Evolutionary conservation across 2,329 filamentous ascomycete species (phyloP).

Genomic region (Fusarium clavum): DNA sequence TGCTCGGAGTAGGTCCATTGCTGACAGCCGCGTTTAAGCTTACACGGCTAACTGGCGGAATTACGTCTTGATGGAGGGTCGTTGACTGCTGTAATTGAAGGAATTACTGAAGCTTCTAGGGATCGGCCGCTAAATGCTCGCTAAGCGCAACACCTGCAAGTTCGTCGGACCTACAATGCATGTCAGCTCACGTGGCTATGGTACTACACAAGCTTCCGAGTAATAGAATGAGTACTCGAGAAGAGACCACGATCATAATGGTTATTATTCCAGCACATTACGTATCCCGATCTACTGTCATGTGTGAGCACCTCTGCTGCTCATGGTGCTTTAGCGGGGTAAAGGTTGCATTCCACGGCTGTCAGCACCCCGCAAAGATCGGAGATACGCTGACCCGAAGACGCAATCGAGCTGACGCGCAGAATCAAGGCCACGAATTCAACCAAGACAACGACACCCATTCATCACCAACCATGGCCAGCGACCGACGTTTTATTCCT

Average conservation of each 20-base stretch:
- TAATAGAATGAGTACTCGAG: no score
- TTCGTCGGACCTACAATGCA: not conserved
- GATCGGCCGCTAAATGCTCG: not conserved
- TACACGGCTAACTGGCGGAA: slow-evolving; percentile 9
- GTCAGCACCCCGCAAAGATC: not conserved
- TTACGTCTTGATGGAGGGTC: not conserved
- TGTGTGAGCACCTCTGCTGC: no score
- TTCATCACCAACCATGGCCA: not conserved
- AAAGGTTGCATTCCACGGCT: not conserved
- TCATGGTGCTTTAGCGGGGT: not conserved
- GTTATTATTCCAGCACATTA: not conserved
- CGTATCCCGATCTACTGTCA: not conserved
- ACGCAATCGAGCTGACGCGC: not conserved
- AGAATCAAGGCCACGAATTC: not conserved
- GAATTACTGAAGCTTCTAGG: not conserved
- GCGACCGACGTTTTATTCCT: not conserved
- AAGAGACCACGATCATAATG: no score
- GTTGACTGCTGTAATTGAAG: slow-evolving; percentile 4
- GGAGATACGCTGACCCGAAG: slow-evolving; percentile 7
- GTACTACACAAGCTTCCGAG: fast-evolving
- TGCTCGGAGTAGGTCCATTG: not conserved
- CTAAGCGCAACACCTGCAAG: not conserved
- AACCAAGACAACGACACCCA: not conserved
- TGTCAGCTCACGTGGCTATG: not conserved
- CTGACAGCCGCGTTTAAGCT: slow-evolving; percentile 12